Evolutionary conservation across 1,284 basidiomycete species (phyloP), one percentile per base, ranked within the genome.

Genomic region (Trichosporon sp.): DNA sequence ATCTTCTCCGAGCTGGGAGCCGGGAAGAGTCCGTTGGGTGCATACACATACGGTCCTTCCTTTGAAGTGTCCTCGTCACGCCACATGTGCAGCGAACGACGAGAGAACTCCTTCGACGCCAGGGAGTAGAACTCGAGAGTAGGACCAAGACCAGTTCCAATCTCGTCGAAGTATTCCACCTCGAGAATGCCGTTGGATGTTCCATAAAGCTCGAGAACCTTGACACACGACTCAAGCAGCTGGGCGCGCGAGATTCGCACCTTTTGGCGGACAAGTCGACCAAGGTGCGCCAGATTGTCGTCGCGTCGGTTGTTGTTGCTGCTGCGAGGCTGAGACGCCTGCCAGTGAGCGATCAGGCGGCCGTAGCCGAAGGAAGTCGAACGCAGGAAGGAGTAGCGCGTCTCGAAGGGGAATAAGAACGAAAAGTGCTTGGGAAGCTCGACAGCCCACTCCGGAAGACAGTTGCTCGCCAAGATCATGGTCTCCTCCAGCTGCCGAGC

Each of bases 111-210:
- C 74, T 88, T 89, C 58, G 92, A 95, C 14, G 93, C 93, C 59
- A 98, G 83, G 37, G 93, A 89, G 80, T 97, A 98, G 81, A 99
- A 98, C 82, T 98, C 96, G 34, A 99, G 84, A n/a, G 96, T 99
- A 6, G 95, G 96, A 3, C 96, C 96, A 11, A 99, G 83, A 31
- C 96, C 96, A 2, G 96, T 99, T 23, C 96, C 96, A 58, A 97
- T 95, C 83, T 99, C 96, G 75, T 97, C 94, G 77, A 98, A 98
- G 83, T 98, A 99, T 80, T 99, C 95, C 60, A 99, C 92, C 78
- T 99, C 95, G 21, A 99, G 85, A 52, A 98, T 88, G 0, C 92
- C 93, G 6, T 90, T 91, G 11, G 90, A 93, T 0, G 80, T 80
- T 7, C 94, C 95, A 74, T 98, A 99, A 25, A 99, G 84, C 81